Percentiles rank a stretch among this genome's conserved stretches.
Conservation (phyloP, 208 protist species). For the Leishmania braziliensis region DNA sequence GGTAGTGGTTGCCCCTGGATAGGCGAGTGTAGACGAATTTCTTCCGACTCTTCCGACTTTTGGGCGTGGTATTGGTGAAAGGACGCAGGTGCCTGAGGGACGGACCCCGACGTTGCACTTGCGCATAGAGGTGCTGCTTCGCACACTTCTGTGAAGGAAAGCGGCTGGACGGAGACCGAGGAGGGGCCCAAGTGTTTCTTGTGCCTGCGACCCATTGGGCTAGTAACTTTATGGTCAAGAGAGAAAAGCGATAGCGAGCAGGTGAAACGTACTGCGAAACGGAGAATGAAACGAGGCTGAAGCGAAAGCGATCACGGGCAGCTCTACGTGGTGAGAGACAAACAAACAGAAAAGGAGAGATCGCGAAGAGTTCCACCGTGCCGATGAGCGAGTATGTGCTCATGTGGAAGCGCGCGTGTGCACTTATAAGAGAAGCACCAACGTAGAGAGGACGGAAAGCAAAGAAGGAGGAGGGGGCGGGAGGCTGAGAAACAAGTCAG, state of each 20-base stretch:
- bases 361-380: neutral
- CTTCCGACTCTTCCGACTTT: neutral
- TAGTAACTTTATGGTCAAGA: neutral
- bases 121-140: neutral
- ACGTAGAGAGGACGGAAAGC: neutral
- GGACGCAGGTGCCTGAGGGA: neutral
- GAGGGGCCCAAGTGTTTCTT: neutral
- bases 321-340: no score
- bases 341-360: neutral
- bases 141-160: neutral
- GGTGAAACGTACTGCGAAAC: no score
- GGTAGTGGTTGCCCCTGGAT: neutral
- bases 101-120: neutral
- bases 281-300: neutral
- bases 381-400: neutral
- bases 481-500: neutral
- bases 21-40: neutral
- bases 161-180: neutral
- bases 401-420: neutral
- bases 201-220: neutral
- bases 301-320: neutral
- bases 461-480: neutral
- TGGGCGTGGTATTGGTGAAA: neutral
- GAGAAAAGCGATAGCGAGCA: no score
- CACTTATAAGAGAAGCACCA: neutral